Evolutionary conservation across 1,139 yeast genomes (phyloP).

Genomic region (Hemisphaericaspora xylofermentans): DNA sequence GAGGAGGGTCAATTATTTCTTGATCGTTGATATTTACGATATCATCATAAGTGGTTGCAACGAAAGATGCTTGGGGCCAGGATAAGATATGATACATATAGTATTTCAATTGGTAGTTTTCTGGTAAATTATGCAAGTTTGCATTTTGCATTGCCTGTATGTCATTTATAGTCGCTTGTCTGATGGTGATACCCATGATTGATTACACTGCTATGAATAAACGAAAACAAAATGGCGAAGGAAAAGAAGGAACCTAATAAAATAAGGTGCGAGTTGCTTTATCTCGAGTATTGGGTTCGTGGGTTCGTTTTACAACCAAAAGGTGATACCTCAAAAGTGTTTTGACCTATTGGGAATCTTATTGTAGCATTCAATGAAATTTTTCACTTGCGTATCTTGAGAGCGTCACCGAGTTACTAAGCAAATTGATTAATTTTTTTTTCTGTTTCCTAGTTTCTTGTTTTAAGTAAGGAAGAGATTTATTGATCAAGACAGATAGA

Average conservation of each 20-base stretch:
- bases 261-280: not conserved
- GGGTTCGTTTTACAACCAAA: not conserved
- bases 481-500: too few species aligned
- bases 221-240: constrained; percentile 1
- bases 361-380: too few species aligned
- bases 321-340: too few species aligned
- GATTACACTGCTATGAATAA: too few species aligned
- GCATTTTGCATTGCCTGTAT: constrained; percentile 96
- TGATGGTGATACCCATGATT: constrained; percentile 77
- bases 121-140: constrained; percentile 89
- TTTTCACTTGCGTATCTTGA: too few species aligned
- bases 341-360: too few species aligned
- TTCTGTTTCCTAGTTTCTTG: too few species aligned
- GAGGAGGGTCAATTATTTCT: constrained; percentile 15
- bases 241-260: not conserved
- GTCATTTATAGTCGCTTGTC: constrained; percentile 85
- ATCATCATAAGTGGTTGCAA: constrained; percentile 72
- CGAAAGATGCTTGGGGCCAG: constrained; percentile 98
- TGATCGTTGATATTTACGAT: constrained; percentile 36
- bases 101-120: constrained; percentile 87
- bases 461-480: too few species aligned
- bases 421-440: too few species aligned
- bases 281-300: not conserved
- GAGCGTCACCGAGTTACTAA: too few species aligned
- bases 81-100: constrained; percentile 90